phyloP scores from a whole-genome alignment of 148 eudicot genomes.

The Pharnaceum exiguum region DNA sequence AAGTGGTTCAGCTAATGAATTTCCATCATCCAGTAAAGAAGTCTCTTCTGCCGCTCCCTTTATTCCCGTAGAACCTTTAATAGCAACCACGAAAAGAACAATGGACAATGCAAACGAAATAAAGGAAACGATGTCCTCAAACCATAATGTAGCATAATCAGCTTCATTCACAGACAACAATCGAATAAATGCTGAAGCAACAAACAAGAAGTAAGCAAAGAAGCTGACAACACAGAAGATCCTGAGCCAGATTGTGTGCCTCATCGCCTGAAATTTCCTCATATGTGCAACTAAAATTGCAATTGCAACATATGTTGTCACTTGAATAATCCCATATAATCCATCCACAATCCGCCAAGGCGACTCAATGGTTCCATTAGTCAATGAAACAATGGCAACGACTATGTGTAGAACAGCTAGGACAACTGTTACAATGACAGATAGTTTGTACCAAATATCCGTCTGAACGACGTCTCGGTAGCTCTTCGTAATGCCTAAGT shows the following conservation, averaged over 20 bases:
- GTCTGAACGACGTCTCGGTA: slow-evolving; percentile 19
- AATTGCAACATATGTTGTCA: slow-evolving; percentile 44
- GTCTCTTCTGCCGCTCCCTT: slow-evolving; percentile 18
- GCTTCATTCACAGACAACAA: slow-evolving; percentile 25
- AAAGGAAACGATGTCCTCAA: slow-evolving; percentile 47
- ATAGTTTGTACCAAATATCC: slow-evolving; percentile 50
- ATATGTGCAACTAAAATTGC: slow-evolving; percentile 52
- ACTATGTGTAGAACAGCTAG: slow-evolving; percentile 34
- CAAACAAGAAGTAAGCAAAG: slow-evolving; percentile 38
- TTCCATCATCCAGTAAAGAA: slow-evolving; percentile 21
- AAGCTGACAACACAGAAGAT: slow-evolving; percentile 54
- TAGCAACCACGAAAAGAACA: slow-evolving; percentile 38
- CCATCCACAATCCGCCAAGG: slow-evolving; percentile 57
- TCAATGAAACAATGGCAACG: slow-evolving; percentile 38
- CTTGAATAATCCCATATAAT: slow-evolving; percentile 57
- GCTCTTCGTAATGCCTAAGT: slow-evolving; percentile 23
- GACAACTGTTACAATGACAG: slow-evolving; percentile 30
- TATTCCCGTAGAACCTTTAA: slow-evolving; percentile 65
- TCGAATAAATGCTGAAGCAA: slow-evolving; percentile 44
- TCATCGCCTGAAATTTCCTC: slow-evolving; percentile 46
- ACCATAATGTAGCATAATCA: slow-evolving; percentile 16
- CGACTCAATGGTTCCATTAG: slow-evolving; percentile 14
- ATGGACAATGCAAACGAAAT: slow-evolving; percentile 38
- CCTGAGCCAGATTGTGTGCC: slow-evolving; percentile 55
- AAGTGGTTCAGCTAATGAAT: slow-evolving; percentile 39